Evolutionary conservation across 2,329 filamentous ascomycete species (phyloP), one percentile per base, ranked within the genome.

Genomic region (Monilinia polystroma): DNA sequence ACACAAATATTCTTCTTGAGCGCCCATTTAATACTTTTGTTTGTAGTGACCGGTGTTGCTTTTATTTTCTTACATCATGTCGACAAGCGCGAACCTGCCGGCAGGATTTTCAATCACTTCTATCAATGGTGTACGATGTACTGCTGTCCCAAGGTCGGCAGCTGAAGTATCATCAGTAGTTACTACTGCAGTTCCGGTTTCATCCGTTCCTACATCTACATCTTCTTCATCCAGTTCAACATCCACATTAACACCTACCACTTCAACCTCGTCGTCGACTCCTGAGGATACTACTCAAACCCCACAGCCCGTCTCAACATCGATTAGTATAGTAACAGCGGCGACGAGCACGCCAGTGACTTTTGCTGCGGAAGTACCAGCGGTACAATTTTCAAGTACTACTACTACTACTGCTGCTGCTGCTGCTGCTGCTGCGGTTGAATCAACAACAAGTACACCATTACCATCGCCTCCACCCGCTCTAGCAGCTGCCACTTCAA

Each of bases 121-220:
- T 59, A 78, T 85, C 65, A 76, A 80, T 67, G 82, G 82, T 63
- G 81, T 79, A 74, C 80, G 80, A 75, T 85, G 84, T 78, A 86
- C 84, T 72, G 83, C 81, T 68, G 78, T 85, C 70, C 83, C 83
- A 58, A 82, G 75, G 72, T 64, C 72, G 66, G 67, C 70, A 66
- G 71, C 54, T 67, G 67, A 69, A 68, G 32, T n/a, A 58, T 14
- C 52, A 54, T 41, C 47, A 45, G 26, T 67, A 23, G 69, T 66
- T 52, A 69, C 65, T 55, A 54, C 66, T 43, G 59, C 71, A 45
- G 35, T 53, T 43, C 20, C 68, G 43, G 16, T 53, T 66, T 47
- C 52, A 55, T 56, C 53, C 18, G 35, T 57, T 49, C 62, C 63
- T 18, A 58, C 56, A 16, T 54, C 60, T 12, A 35, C 7, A 3